phyloP scores from a whole-genome alignment of 1,139 yeast genomes.

The Sugiyamaella novakii region DNA sequence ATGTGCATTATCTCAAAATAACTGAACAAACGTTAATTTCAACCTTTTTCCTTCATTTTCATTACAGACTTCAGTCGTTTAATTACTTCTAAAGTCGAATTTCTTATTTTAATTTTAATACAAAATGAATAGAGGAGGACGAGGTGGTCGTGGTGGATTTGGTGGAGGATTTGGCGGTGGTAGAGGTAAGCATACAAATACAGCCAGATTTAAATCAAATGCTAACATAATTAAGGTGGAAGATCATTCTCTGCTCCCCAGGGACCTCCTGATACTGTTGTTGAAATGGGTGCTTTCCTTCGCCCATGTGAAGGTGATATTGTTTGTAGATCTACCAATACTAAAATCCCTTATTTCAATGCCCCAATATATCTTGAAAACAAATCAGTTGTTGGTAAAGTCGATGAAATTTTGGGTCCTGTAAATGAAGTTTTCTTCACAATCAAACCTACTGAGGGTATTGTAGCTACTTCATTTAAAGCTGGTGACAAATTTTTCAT shows the following conservation, averaged over 20 bases:
- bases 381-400: slow-evolving; percentile 91
- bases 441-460: slow-evolving; percentile 93
- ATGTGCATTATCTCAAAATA: slow-evolving; percentile 1
- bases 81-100: background rate
- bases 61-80: background rate
- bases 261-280: slow-evolving; percentile 90
- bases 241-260: slow-evolving; percentile 52
- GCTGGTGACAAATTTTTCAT: slow-evolving; percentile 95
- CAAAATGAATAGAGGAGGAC: slow-evolving; percentile 45
- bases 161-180: slow-evolving; percentile 40
- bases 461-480: slow-evolving; percentile 88
- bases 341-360: slow-evolving; percentile 95
- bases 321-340: slow-evolving; percentile 91
- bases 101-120: background rate
- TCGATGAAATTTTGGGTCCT: slow-evolving; percentile 97
- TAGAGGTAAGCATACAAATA: slow-evolving; percentile 17
- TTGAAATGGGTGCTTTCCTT: slow-evolving; percentile 91
- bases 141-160: slow-evolving; percentile 47
- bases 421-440: slow-evolving; percentile 96
- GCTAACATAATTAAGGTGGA: slow-evolving; percentile 45
- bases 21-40: background rate
- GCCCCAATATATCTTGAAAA: slow-evolving; percentile 97
- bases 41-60: background rate
- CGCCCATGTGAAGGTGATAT: slow-evolving; percentile 97
- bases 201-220: background rate